Percentiles rank a stretch among this genome's conserved stretches.
Conservation (phyloP, 169 alveolate species). For the Eimeria acervulina region DNA sequence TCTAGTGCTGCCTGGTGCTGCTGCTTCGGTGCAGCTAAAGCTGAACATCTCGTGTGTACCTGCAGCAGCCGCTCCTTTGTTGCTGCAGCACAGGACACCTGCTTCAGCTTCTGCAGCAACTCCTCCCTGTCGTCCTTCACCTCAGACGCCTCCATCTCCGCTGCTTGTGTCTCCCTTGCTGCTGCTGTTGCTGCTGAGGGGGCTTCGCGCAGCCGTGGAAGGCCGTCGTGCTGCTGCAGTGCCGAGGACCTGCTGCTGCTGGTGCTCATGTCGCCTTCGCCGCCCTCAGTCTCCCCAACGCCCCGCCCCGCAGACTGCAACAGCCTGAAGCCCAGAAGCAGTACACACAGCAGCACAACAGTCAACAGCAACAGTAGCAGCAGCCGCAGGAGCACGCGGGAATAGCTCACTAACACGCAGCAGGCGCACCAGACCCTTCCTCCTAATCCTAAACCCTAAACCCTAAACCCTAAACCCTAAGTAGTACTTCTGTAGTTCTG, state of each 20-base stretch:
- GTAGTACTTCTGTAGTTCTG: conserved; percentile 18
- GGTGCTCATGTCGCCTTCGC: conserved; percentile 57
- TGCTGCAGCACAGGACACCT: conserved; percentile 34
- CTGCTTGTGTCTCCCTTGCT: not conserved
- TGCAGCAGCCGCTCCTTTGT: conserved; percentile 72
- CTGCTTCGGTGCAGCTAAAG: not conserved
- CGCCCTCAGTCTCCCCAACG: conserved; percentile 44
- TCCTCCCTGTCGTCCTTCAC: conserved; percentile 27
- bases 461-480: not conserved
- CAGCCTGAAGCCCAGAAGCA: conserved; percentile 30
- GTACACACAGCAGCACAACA: not conserved
- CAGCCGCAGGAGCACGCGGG: not conserved
- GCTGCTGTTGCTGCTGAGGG: conserved; percentile 7
- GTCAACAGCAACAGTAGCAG: conserved; percentile 7
- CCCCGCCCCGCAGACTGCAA: conserved; percentile 34
- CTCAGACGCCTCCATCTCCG: not conserved
- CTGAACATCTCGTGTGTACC: not conserved
- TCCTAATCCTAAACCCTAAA: not conserved
- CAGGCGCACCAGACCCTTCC: not conserved
- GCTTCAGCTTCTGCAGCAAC: conserved; percentile 49
- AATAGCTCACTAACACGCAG: not conserved
- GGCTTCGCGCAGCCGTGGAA: not conserved
- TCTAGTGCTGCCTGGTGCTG: conserved; percentile 18
- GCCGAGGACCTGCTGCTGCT: conserved; percentile 62
- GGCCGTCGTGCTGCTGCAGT: conserved; percentile 27